Evolutionary conservation across 2,329 filamentous ascomycete genomes (phyloP).

Genomic region (Tolypocladium cylindrosporum): DNA sequence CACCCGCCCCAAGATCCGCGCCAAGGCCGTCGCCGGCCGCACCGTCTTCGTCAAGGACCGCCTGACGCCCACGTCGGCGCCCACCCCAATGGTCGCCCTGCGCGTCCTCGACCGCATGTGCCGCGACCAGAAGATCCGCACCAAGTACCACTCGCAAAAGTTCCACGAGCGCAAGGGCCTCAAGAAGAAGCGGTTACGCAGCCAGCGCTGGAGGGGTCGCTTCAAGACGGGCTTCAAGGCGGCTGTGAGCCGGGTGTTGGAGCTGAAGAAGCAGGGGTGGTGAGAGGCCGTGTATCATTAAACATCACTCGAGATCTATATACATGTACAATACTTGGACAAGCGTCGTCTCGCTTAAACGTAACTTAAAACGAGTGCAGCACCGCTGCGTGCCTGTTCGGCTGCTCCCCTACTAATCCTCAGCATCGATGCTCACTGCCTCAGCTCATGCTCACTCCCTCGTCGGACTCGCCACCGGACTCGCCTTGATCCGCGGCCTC

Average conservation of each 20-base stretch:
- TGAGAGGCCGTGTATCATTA: conserved; percentile 21
- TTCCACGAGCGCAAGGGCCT: conserved; percentile 68
- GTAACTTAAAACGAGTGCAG: no score
- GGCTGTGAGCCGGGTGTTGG: conserved; percentile 52
- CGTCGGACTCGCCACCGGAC: conserved; percentile 49
- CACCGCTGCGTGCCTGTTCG: not conserved
- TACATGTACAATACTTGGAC: not conserved
- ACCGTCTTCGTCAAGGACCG: conserved; percentile 27
- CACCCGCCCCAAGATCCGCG: conserved; percentile 16
- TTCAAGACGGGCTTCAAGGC: conserved; percentile 62
- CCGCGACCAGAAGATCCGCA: conserved; percentile 44
- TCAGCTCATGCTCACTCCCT: conserved; percentile 15
- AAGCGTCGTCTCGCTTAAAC: not conserved
- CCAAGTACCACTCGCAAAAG: conserved; percentile 47
- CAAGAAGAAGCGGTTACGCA: conserved; percentile 66
- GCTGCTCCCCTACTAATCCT: not conserved
- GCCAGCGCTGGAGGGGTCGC: conserved; percentile 56
- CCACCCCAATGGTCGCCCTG: conserved; percentile 35
- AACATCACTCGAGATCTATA: not conserved
- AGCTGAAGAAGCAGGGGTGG: conserved; percentile 73
- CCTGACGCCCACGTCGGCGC: conserved; percentile 15
- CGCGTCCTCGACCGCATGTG: conserved; percentile 27
- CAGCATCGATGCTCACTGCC: conserved; percentile 11
- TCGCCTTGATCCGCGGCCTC: conserved; percentile 68
- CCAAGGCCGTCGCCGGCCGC: conserved; percentile 24